Conservation (phyloP, 2,329 filamentous ascomycete genomes). For the Juglanconis oblonga region DNA sequence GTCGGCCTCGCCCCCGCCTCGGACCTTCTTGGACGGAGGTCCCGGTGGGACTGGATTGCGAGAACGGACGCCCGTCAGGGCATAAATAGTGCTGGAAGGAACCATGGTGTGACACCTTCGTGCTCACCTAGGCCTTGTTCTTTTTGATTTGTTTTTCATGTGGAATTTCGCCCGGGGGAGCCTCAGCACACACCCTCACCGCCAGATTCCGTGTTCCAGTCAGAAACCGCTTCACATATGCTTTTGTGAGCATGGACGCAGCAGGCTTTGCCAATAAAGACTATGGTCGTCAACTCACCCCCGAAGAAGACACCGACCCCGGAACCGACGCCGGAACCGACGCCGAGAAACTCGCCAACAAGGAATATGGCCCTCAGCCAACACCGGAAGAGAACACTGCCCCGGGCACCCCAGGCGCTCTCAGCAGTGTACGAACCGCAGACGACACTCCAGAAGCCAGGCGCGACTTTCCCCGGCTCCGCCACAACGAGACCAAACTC, state of each 20-base stretch:
- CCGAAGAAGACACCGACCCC: neutral
- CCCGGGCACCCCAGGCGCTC: neutral
- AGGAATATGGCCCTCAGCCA: neutral
- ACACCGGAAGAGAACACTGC: neutral
- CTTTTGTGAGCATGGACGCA: neutral
- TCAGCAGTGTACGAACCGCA: neutral
- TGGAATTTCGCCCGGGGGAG: neutral
- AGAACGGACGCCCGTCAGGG: too few relatives aligned
- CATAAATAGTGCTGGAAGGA: too few relatives aligned
- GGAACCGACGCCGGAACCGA: neutral
- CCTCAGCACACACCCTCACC: neutral
- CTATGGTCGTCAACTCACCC: neutral
- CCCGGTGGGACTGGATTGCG: too few relatives aligned
- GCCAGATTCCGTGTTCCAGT: neutral
- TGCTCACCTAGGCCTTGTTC: neutral
- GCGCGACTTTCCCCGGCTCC: conserved; percentile 1
- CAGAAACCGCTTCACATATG: neutral
- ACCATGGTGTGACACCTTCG: too few relatives aligned
- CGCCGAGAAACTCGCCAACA: neutral
- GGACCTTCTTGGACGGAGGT: too few relatives aligned
- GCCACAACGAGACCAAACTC: conserved; percentile 3
- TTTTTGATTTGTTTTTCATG: neutral
- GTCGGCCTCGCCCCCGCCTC: too few relatives aligned
- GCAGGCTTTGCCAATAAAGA: neutral
- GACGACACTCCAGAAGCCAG: neutral